Evolutionary conservation across 1,284 basidiomycete species (phyloP).

Genomic region (Gomphus bonarii): DNA sequence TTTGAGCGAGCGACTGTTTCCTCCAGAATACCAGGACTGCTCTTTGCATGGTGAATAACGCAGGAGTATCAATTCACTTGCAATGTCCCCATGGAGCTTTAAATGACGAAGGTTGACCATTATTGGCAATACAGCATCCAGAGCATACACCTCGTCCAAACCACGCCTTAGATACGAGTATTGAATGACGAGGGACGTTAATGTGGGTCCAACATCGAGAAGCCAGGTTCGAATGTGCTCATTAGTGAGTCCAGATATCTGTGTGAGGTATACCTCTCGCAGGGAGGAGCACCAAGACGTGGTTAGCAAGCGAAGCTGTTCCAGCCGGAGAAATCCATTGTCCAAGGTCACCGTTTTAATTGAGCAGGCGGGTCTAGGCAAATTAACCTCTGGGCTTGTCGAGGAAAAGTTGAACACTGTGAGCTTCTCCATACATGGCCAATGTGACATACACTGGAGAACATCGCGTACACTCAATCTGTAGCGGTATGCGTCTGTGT

Average conservation of each 20-base stretch:
- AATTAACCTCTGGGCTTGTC: not conserved
- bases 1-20: not conserved
- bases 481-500: not conserved
- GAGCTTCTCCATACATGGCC: not conserved
- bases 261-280: not conserved
- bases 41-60: not conserved
- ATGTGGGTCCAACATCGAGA: not conserved
- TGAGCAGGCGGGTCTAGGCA: not conserved
- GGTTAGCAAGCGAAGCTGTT: not conserved
- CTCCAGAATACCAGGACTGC: not conserved
- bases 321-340: not conserved
- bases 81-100: not conserved
- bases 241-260: not conserved
- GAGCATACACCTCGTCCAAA: not conserved
- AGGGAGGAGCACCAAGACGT: not conserved
- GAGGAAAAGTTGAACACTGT: not conserved
- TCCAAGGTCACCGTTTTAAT: not conserved
- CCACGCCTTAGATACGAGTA: not conserved
- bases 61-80: not conserved
- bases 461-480: not conserved
- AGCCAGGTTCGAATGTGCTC: not conserved
- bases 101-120: not conserved
- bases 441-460: not conserved
- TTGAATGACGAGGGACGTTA: not conserved
- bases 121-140: not conserved